phyloP scores from a whole-genome alignment of 768 basidiomycete genomes.

The Tylopilus cervinicoccineus region DNA sequence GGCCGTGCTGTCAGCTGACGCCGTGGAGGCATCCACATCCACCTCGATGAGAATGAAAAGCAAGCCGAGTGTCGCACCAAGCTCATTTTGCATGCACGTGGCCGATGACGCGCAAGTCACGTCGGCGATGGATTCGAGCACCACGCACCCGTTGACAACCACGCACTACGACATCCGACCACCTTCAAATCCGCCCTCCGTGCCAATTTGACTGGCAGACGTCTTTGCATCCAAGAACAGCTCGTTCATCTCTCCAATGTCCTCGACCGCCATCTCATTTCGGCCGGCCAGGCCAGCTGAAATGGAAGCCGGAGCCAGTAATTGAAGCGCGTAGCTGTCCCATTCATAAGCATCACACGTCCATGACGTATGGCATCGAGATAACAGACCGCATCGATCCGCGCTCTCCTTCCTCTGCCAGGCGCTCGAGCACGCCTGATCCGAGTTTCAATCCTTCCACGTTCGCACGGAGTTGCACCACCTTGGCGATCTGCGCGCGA shows the following conservation, averaged over 20 bases:
- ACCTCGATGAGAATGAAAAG: background rate
- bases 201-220: conserved; percentile 52
- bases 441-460: conserved; percentile 82
- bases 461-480: conserved; percentile 80
- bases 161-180: conserved; percentile 27
- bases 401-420: conserved; percentile 79
- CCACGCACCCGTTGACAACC: conserved; percentile 4
- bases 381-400: conserved; percentile 69
- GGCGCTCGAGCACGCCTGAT: conserved; percentile 68
- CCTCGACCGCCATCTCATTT: conserved; percentile 78
- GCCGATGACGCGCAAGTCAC: conserved; percentile 5
- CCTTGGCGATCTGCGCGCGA: conserved; percentile 79
- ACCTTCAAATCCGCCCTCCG: conserved; percentile 34
- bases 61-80: background rate
- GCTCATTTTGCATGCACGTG: conserved; percentile 6
- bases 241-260: conserved; percentile 90
- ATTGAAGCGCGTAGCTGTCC: conserved; percentile 80
- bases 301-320: conserved; percentile 89
- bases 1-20: background rate
- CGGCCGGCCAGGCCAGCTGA: conserved; percentile 76
- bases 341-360: conserved; percentile 7
- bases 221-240: conserved; percentile 95
- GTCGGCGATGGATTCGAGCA: conserved; percentile 1
- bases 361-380: conserved; percentile 1
- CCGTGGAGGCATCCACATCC: background rate